Percentiles rank a stretch among this genome's conserved stretches.
These are phyloP conservation scores for Boletellus emodensis DNA, from an alignment of 768 basidiomycete genomes.

Conservation along the genomic window DNA sequence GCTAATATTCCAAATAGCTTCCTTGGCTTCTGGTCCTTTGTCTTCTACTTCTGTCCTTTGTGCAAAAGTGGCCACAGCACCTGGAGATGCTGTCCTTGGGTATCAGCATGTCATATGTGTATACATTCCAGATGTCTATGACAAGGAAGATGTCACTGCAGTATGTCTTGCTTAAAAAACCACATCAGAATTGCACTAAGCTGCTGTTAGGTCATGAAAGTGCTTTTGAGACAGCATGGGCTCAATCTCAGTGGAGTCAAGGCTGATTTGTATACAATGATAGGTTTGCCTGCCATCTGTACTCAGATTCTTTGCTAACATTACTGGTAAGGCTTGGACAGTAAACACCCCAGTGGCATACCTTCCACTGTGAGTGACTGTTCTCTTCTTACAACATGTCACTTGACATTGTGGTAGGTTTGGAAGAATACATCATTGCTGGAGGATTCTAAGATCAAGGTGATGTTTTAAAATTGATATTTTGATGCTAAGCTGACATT, in stretches of 20 bases:
- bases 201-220: slow-evolving; percentile 53
- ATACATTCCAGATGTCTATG: slow-evolving; percentile 68
- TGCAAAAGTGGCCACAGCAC: slow-evolving; percentile 66
- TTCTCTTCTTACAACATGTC: neutral
- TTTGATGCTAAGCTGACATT: neutral
- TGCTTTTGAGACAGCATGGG: slow-evolving; percentile 63
- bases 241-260: slow-evolving; percentile 66
- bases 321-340: slow-evolving; percentile 55
- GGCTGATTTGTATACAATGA: slow-evolving; percentile 60
- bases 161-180: slow-evolving; percentile 29
- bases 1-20: slow-evolving; percentile 38
- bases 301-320: neutral
- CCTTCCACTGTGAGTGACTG: slow-evolving; percentile 54
- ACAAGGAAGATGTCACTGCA: slow-evolving; percentile 54
- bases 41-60: slow-evolving; percentile 50
- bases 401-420: slow-evolving; percentile 37
- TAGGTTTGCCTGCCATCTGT: slow-evolving; percentile 38
- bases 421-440: slow-evolving; percentile 66
- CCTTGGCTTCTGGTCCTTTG: slow-evolving; percentile 61
- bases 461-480: slow-evolving; percentile 18
- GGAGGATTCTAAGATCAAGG: slow-evolving; percentile 61
- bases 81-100: slow-evolving; percentile 42
- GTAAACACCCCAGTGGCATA: slow-evolving; percentile 73
- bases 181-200: neutral
- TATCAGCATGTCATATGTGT: slow-evolving; percentile 67